Evolutionary conservation across 2,329 filamentous ascomycete species (phyloP), one percentile per base, ranked within the genome.

Genomic region (Fusarium sarcochroum): DNA sequence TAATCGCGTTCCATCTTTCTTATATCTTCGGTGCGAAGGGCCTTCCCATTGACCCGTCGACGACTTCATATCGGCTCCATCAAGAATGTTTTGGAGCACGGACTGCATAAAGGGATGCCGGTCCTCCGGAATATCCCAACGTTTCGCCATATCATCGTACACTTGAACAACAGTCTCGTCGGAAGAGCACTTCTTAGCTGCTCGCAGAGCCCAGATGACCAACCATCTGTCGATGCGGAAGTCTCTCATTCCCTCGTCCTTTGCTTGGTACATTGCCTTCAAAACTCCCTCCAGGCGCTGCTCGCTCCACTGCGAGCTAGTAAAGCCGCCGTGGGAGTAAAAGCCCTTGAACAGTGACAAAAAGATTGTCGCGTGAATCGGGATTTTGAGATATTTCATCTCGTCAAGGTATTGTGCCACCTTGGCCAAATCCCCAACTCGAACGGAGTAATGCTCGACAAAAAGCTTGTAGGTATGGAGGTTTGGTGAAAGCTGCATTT

Each of bases 331-430:
- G 74, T 97, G 90, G 4, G 82, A 78, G 32, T 86, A 84, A 75
- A 98, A 99, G 1, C 92, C 94, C 72, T 93, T 91, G 80, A 98
- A 92, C 5, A 98, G 83, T 9, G 91, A 86, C 37, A 96, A 83
- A 74, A 95, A 98, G 23, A 97, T 87, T 58, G 91, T 87, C 7
- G 91, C 91, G 63, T 95, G 89, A 17, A 95, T 81, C 0, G 89
- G 87, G 5, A 97, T 83, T 5, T 85, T 81, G 69, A 90, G 89
- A 37, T 82, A 80, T 57, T 87, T 88, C 93, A 98, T 97, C 76
- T 98, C 95, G 46, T 89, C 86, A 21, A 99, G 81, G 44, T 93
- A 87, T 48, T 88, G 86, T 13, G 88, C 87, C 14, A 97, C 89
- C 66, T 89, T 89, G 40, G 88, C 82, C 21, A 98, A 83, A 68